Evolutionary conservation across 768 basidiomycete genomes (phyloP), one percentile per base, ranked within the genome.

Genomic region (Daedalea quercina): DNA sequence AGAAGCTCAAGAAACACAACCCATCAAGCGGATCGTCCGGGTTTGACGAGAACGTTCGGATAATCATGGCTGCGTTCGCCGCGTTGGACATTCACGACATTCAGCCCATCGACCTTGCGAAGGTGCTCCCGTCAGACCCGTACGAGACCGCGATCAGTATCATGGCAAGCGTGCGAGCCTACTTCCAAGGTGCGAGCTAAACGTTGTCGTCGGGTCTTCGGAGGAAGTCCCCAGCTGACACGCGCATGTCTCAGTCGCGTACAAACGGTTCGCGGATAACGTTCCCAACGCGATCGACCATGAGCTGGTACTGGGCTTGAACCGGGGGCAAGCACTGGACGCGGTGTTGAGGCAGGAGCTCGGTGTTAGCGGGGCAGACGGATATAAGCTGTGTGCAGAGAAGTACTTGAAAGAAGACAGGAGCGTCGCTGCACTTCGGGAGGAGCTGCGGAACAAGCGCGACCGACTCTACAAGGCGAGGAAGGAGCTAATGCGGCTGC

Each of bases 161-260:
- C 59, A 87, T 89, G 85, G 83, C 84, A 0, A 76, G 81, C 53
- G 83, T 87, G 1, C 72, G 84, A 4, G 85, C 82, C 0, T 87
- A 88, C 57, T 88, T 87, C 65, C 83, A 87, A 74, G 86, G 87
- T 85, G 58, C 54, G 47, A 48, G 1, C 46, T 19, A 28, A n/a
- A 8, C 26, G 9, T 23, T 12, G 6, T 9, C 49, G 3, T 26
- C 6, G 46, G 8, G 37, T 19, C 15, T 7, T 15, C 13, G 37
- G 19, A 19, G 6, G 6, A 6, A 15, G 19, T 19, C 4, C 7
- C 6, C 37, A 15, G 37, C 15, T 40, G 4, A 40, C 37, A 15
- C 9, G 22, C 12, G 11, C 24, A 6, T 33, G 12, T 7, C 13
- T 19, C 46, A 56, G 77, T 78, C 9, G 67, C 75, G 0, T 76